Conservation (phyloP, 2,329 filamentous ascomycete genomes). For the Nigrospora sphaerica region DNA sequence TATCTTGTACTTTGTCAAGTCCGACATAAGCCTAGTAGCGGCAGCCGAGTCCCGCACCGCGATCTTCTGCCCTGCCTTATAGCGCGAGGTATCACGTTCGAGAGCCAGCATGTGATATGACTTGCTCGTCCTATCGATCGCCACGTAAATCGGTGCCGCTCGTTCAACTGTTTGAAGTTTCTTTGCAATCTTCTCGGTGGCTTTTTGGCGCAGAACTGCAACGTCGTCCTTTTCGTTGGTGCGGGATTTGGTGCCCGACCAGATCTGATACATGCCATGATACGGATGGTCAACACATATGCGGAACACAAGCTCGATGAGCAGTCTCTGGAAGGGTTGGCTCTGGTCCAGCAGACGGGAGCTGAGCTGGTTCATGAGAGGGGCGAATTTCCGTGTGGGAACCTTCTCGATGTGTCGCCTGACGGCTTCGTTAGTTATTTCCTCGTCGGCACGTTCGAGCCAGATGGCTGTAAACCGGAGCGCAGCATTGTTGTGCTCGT, state of each 20-base stretch:
- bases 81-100: slow-evolving; percentile 55
- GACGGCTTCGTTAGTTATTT: slow-evolving; percentile 72
- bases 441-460: slow-evolving; percentile 77
- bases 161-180: slow-evolving; percentile 46
- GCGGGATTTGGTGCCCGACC: slow-evolving; percentile 68
- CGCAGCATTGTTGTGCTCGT: slow-evolving; percentile 82
- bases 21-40: slow-evolving; percentile 56
- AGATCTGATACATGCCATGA: slow-evolving; percentile 96
- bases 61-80: slow-evolving; percentile 61
- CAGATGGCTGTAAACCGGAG: slow-evolving; percentile 90
- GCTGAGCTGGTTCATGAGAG: slow-evolving; percentile 91
- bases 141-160: slow-evolving; percentile 55
- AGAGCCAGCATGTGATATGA: slow-evolving; percentile 57
- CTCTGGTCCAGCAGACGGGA: slow-evolving; percentile 75
- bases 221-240: slow-evolving; percentile 66
- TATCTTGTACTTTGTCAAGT: slow-evolving; percentile 59
- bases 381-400: slow-evolving; percentile 84
- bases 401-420: slow-evolving; percentile 63
- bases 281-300: slow-evolving; percentile 93
- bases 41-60: slow-evolving; percentile 51
- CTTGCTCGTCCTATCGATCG: slow-evolving; percentile 68
- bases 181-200: slow-evolving; percentile 62
- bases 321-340: slow-evolving; percentile 66
- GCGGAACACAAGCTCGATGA: slow-evolving; percentile 67
- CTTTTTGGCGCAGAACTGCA: slow-evolving; percentile 64